Evolutionary conservation across 129 eudicot genomes (phyloP).

Genomic region (Chrysanthemum lavandulifolium): DNA sequence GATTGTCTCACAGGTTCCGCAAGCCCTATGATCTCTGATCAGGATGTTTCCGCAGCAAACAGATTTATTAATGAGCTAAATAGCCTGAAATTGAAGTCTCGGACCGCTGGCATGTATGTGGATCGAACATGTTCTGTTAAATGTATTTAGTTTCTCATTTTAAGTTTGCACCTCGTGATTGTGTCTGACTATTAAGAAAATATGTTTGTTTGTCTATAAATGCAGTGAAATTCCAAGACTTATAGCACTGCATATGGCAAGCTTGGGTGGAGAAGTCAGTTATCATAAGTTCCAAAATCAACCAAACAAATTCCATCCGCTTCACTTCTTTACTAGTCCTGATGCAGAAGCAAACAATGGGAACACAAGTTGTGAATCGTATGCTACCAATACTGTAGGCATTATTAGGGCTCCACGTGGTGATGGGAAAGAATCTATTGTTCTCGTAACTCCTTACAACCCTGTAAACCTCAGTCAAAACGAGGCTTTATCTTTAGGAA

Average conservation of each 20-base stretch:
- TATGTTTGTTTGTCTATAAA: conserved; percentile 17
- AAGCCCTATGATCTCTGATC: conserved; percentile 61
- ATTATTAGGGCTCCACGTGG: conserved; percentile 93
- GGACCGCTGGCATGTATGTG: conserved; percentile 62
- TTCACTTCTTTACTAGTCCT: conserved; percentile 68
- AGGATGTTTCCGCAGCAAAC: conserved; percentile 57
- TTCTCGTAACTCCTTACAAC: conserved; percentile 91
- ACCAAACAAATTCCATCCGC: conserved; percentile 62
- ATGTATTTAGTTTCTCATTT: too few species aligned
- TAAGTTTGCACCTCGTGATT: background rate
- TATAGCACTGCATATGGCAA: conserved; percentile 54
- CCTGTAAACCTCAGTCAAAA: conserved; percentile 44
- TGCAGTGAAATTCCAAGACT: conserved; percentile 72
- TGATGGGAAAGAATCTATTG: conserved; percentile 96
- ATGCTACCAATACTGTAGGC: conserved; percentile 72
- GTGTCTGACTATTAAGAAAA: conserved; percentile 2
- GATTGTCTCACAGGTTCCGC: conserved; percentile 67
- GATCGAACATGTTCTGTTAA: background rate
- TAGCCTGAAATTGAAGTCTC: conserved; percentile 38
- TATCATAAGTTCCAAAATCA: conserved; percentile 67
- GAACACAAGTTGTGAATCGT: conserved; percentile 53
- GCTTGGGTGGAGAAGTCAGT: conserved; percentile 83
- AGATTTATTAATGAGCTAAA: conserved; percentile 55
- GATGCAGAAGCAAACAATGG: conserved; percentile 43
- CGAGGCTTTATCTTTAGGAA: conserved; percentile 81